phyloP scores from a whole-genome alignment of 2,329 filamentous ascomycete genomes.

The Alternaria dauci region DNA sequence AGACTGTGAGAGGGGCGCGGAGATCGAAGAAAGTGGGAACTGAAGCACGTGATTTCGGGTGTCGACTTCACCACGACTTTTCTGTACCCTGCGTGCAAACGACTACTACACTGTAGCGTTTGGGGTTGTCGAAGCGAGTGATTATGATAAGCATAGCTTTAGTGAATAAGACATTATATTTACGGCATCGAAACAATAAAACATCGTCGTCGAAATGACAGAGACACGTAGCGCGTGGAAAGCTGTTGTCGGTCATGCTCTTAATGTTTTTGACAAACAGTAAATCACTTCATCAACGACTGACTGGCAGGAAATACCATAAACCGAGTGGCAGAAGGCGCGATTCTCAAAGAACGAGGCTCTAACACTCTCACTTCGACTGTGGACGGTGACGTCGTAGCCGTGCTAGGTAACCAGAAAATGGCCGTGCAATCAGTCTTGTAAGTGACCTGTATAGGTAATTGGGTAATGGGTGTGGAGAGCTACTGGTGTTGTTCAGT shows the following conservation, averaged over 20 bases:
- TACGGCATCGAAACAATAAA: background rate
- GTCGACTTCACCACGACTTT: background rate
- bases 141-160: background rate
- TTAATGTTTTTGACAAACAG: background rate
- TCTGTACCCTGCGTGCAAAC: background rate
- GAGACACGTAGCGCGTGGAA: background rate
- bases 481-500: background rate
- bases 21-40: background rate
- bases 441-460: background rate
- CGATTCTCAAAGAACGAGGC: too few species aligned
- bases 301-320: background rate
- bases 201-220: background rate
- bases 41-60: background rate
- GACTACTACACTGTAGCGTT: background rate
- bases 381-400: background rate
- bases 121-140: background rate
- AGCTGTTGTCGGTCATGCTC: background rate
- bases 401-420: background rate
- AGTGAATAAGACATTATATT: background rate
- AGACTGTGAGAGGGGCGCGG: too few species aligned
- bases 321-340: background rate
- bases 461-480: background rate
- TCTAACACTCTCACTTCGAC: background rate
- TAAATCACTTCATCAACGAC: background rate
- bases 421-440: background rate